phyloP scores from a whole-genome alignment of 2,329 filamentous ascomycete species.

The Xylaria hypoxylon region DNA sequence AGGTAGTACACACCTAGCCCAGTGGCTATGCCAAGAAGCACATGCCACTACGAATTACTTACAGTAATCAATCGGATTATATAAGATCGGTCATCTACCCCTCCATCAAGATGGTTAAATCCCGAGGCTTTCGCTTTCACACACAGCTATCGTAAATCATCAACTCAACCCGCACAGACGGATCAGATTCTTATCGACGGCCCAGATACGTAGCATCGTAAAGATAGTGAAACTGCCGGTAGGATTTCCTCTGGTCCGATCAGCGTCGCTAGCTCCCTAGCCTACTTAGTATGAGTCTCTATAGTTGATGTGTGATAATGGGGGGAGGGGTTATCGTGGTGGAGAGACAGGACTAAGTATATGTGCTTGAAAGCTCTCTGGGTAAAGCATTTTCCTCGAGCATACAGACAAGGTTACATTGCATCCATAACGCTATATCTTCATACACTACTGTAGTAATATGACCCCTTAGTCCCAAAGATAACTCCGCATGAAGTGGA shows the following conservation, averaged over 20 bases:
- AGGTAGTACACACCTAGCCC: too few species aligned
- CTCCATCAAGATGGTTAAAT: constrained; percentile 11
- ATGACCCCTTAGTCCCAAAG: constrained; percentile 4
- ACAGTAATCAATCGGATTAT: constrained; percentile 39
- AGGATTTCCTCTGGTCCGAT: constrained; percentile 3
- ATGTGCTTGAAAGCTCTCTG: constrained; percentile 3
- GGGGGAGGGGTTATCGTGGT: constrained; percentile 26
- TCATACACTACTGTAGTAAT: constrained; percentile 11
- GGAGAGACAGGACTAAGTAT: neutral
- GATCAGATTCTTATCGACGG: neutral
- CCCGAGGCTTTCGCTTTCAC: constrained; percentile 9
- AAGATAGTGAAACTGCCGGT: neutral
- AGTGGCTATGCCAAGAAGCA: constrained; percentile 3
- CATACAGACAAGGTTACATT: constrained; percentile 24
- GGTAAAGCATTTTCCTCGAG: constrained; percentile 1
- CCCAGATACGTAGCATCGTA: too few species aligned
- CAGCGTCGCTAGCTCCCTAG: constrained; percentile 4
- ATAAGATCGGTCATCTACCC: constrained; percentile 35
- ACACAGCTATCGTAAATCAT: neutral
- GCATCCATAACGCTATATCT: constrained; percentile 11
- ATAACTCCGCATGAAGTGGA: constrained; percentile 21
- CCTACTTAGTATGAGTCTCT: neutral
- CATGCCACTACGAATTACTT: constrained; percentile 12
- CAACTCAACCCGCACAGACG: neutral
- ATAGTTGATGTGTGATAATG: constrained; percentile 22